phyloP scores from a whole-genome alignment of 2,329 filamentous ascomycete species.

The Penicillium sp. region DNA sequence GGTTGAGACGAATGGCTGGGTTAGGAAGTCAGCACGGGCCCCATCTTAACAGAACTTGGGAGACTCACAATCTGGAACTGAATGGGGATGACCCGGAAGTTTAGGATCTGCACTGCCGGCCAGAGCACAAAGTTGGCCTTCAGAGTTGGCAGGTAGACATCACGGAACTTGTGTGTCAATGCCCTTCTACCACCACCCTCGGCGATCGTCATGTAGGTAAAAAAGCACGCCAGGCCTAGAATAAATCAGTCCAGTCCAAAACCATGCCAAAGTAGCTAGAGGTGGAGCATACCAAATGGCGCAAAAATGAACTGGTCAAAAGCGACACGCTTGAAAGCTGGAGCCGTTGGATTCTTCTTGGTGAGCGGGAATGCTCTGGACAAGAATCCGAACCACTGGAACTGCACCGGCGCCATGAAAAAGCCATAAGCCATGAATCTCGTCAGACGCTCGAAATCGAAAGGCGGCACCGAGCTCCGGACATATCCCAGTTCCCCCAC shows the following conservation, averaged over 20 bases:
- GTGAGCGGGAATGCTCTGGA: slow-evolving; percentile 79
- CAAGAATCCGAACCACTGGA: slow-evolving; percentile 91
- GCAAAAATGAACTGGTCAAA: slow-evolving; percentile 94
- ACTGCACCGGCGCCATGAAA: slow-evolving; percentile 91
- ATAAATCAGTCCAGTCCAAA: slow-evolving; percentile 7
- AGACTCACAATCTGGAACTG: slow-evolving; percentile 89
- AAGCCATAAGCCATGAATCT: slow-evolving; percentile 98
- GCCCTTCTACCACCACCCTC: slow-evolving; percentile 85
- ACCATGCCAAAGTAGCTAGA: neutral
- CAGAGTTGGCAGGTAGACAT: slow-evolving; percentile 89
- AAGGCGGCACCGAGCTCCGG: slow-evolving; percentile 68
- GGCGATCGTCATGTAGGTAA: slow-evolving; percentile 92
- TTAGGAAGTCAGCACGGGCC: slow-evolving; percentile 6
- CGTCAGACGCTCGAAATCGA: slow-evolving; percentile 92
- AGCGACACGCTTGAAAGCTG: slow-evolving; percentile 84
- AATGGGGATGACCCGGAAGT: slow-evolving; percentile 91
- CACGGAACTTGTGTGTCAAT: slow-evolving; percentile 78
- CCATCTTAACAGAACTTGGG: neutral
- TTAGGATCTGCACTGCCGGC: slow-evolving; percentile 94
- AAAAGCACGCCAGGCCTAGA: slow-evolving; percentile 76
- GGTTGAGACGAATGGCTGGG: slow-evolving; percentile 88
- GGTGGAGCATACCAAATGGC: slow-evolving; percentile 63
- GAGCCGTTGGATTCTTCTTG: slow-evolving; percentile 68
- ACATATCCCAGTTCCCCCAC: slow-evolving; percentile 64
- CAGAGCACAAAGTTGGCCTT: slow-evolving; percentile 96